Base-by-base conservation (phyloP, 306 rosid genomes). In the Dryas octopetala region DNA sequence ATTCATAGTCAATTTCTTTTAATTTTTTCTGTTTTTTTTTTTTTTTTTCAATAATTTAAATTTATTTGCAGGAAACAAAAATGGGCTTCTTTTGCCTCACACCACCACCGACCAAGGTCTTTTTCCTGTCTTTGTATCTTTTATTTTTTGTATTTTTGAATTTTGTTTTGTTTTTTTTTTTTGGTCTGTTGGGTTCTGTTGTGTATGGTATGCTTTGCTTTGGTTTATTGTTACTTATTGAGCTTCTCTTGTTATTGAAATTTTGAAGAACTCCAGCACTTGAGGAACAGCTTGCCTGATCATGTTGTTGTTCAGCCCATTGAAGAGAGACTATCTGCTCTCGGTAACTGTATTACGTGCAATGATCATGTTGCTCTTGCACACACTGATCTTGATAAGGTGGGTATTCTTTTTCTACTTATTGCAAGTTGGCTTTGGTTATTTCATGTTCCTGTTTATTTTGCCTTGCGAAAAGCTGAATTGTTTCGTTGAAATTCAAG, bases 71-170 rank as follows among this genome's bases (percentile, higher is more conserved):
- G 98, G 98, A 71, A 96, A 96, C 84, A 96, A 88, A 82, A 96
- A 96, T 43, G 99, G 99, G 38, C 98, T 96, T 79, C 97, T 96
- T 69, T 71, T 96, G 84, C 99, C 99, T 9, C 97, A 96, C 81
- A 89, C 83, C 53, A 90, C 97, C 76, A 96, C 99, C 7, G 99
- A 92, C 75, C 99, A 96, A 86, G 98, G 97, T 87, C 28, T 44
- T 51, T 17, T 11, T 43, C 4, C 54, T 41, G 15, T 55, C 62
- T 71, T 60, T 76, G 7, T 62, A 8, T 5, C 16, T 43, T 28
- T 55, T 61, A 7, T 41, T 12, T 9, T 43, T 55, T 64, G 23
- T 60, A 32, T 52, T 40, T 53, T 10, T 26, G 53, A 11, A 63
- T 68, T 38, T 77, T 46, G 4, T 45, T 50, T 63, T 17, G 51